A percentile compares a stretch with the other conserved stretches of the same genome.
These are phyloP conservation scores for Brassica carinata DNA, from an alignment of 345 rosid genomes.

Conservation along the genomic window DNA sequence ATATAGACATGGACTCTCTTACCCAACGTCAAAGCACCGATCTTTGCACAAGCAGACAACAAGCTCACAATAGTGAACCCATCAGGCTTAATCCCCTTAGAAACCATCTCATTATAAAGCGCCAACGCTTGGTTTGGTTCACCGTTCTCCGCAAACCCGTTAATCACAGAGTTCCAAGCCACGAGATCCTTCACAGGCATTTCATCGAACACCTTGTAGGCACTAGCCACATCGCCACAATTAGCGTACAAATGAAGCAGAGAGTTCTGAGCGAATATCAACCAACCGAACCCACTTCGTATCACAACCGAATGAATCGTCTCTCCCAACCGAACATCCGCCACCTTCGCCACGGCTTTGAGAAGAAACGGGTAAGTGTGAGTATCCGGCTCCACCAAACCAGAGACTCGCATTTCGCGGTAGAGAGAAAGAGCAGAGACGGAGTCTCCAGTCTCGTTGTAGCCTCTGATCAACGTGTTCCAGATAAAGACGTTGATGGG, in stretches of 20 bases:
- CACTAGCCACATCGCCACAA: conserved; percentile 54
- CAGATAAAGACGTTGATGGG: conserved; percentile 62
- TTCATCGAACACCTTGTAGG: conserved; percentile 64
- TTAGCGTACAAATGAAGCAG: conserved; percentile 56
- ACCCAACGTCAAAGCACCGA: conserved; percentile 74
- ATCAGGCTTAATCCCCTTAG: conserved; percentile 64
- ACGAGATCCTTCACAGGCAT: conserved; percentile 69
- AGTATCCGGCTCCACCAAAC: conserved; percentile 61
- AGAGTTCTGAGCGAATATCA: conserved; percentile 69
- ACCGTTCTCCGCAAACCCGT: conserved; percentile 78
- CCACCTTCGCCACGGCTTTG: conserved; percentile 65
- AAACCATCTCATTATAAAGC: conserved; percentile 57
- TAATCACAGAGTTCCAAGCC: conserved; percentile 92
- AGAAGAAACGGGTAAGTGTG: conserved; percentile 87
- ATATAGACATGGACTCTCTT: conserved; percentile 64
- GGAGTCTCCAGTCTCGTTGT: conserved; percentile 63
- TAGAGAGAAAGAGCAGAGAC: conserved; percentile 57
- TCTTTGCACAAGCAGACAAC: conserved; percentile 77
- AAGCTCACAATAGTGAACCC: conserved; percentile 78
- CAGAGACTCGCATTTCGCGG: conserved; percentile 48
- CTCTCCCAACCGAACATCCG: conserved; percentile 52
- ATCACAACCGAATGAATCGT: conserved; percentile 53
- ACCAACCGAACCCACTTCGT: conserved; percentile 64
- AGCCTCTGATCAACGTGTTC: conserved; percentile 86
- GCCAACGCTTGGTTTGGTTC: conserved; percentile 61